A percentile compares a stretch with the other conserved stretches of the same genome.
phyloP scores from a whole-genome alignment of 169 alveolate species.

The Eimeria falciformis region DNA sequence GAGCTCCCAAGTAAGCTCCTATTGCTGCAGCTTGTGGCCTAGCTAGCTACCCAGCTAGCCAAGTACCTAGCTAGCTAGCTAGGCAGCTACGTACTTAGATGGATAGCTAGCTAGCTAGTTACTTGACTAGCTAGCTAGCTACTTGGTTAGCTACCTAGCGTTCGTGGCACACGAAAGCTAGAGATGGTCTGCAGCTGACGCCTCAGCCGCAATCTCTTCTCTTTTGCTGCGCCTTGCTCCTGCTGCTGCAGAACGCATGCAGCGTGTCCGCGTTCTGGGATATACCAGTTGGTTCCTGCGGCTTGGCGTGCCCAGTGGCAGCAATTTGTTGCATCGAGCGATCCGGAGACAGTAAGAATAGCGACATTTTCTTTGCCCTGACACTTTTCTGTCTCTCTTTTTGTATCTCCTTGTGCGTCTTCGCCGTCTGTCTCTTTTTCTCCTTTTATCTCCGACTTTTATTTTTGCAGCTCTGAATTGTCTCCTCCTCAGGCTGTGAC shows the following conservation, averaged over 20 bases:
- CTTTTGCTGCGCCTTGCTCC: background rate
- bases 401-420: background rate
- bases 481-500: background rate
- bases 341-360: slow-evolving; percentile 58
- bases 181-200: background rate
- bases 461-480: background rate
- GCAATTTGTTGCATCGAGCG: slow-evolving; percentile 52
- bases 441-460: background rate
- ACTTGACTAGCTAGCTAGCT: background rate
- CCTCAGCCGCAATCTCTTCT: background rate
- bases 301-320: slow-evolving; percentile 75
- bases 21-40: slow-evolving; percentile 1
- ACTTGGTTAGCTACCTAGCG: background rate
- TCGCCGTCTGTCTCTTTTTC: background rate
- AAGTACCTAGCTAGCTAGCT: background rate
- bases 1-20: background rate
- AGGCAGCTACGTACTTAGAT: background rate
- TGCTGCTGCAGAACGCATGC: slow-evolving; percentile 48
- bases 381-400: background rate
- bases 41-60: background rate
- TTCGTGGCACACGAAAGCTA: background rate
- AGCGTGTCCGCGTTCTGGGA: slow-evolving; percentile 62
- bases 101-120: slow-evolving; percentile 4
- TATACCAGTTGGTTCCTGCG: slow-evolving; percentile 58
- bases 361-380: background rate